Evolutionary conservation across 441 rosid genomes (phyloP).

Genomic region (Isatis lusitanica): DNA sequence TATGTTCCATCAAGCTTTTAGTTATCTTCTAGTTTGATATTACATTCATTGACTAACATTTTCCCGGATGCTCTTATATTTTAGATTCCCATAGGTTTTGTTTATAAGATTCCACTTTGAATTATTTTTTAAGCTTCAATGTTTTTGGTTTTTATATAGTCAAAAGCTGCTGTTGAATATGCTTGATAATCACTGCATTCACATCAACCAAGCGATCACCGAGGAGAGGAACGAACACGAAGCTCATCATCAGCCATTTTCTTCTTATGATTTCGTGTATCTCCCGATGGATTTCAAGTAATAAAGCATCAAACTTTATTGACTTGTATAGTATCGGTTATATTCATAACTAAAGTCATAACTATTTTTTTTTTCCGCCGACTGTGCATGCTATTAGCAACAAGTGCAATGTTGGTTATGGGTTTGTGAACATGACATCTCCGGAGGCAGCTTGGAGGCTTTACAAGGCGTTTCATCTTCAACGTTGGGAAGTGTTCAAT

Average conservation of each 20-base stretch:
- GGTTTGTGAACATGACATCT: constrained; percentile 97
- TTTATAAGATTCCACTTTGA: constrained; percentile 10
- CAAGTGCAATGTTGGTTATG: constrained; percentile 98
- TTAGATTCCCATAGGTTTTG: constrained; percentile 12
- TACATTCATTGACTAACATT: constrained; percentile 31
- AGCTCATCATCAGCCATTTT: constrained; percentile 55
- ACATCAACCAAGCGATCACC: constrained; percentile 75
- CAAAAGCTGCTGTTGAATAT: constrained; percentile 86
- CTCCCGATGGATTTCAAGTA: constrained; percentile 97
- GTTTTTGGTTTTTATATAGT: constrained; percentile 46
- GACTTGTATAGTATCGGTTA: neutral
- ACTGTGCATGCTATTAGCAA: constrained; percentile 54
- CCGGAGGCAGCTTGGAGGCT: constrained; percentile 79
- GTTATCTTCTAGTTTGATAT: constrained; percentile 30
- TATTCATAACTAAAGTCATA: neutral
- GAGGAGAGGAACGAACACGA: constrained; percentile 35
- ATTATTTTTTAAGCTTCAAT: neutral
- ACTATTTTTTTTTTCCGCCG: neutral
- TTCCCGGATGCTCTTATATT: constrained; percentile 16
- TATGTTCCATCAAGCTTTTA: constrained; percentile 36
- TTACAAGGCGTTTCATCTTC: constrained; percentile 82
- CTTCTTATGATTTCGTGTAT: constrained; percentile 86
- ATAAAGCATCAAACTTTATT: constrained; percentile 3
- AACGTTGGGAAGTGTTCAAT: constrained; percentile 93
- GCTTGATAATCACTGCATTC: constrained; percentile 92